Base-by-base conservation (phyloP, 768 basidiomycete species). In the Naganishia vaughanmartiniae region DNA sequence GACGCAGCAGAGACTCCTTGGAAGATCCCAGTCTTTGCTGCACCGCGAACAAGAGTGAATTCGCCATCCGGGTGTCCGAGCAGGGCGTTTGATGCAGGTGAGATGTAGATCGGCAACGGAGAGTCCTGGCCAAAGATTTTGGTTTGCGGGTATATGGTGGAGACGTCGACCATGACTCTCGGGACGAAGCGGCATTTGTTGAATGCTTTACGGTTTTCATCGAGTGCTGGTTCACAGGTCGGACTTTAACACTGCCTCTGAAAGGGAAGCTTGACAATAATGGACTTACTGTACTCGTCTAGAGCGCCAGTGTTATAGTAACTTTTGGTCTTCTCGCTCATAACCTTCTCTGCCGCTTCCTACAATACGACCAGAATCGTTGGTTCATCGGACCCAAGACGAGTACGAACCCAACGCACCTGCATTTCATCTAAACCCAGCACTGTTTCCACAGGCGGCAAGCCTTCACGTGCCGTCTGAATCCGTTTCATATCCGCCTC, bases 41-140 rank as follows among this genome's bases (percentile, higher is more conserved):
- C 78, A 6, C 76, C 80, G 72, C 80, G 72, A 2, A 75, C 76
- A 21, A 81, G 87, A 78, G 93, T 94, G 53, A 77, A 68, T 58
- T 81, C 79, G 10, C 78, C 78, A 34, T 78, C 76, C 5, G 93
- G 93, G 78, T 97, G 93, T 0, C 93, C 93, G 0, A 93, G 83
- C 21, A 83, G 70, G 0, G 82, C 83, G 74, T 83, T 82, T 0
- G 83, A 83, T 0, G 83, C 79, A 0, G 83, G 83, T 1, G 81
- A 80, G 67, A 84, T 75, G 71, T 81, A 83, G 66, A 84, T 78
- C 11, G 83, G 83, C 5, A 83, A 46, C 0, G 76, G 71, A 10
- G 78, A 78, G 4, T 70, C 69, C 39, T 76, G 39, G 0, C 83
- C 83, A 30, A 70, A 70, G 21, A 84, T 73, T 17, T 66, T 73